phyloP scores from a whole-genome alignment of 768 basidiomycete genomes.

The Pisolithus tinctorius region DNA sequence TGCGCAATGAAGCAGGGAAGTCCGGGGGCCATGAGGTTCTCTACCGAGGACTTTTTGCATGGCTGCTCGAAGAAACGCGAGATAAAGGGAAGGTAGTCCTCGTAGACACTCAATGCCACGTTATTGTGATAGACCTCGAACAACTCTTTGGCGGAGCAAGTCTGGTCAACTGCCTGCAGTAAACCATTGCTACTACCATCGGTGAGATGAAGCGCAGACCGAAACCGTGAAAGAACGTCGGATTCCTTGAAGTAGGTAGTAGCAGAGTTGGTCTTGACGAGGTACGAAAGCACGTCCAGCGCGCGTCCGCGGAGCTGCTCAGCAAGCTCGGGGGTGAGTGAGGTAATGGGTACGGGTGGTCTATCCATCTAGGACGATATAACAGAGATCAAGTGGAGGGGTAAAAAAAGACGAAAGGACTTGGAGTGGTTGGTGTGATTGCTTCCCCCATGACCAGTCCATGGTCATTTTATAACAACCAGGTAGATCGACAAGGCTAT shows the following conservation, averaged over 20 bases:
- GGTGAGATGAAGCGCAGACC: background rate
- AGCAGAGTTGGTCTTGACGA: slow-evolving; percentile 14
- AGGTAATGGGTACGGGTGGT: slow-evolving; percentile 10
- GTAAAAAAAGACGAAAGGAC: too few relatives aligned
- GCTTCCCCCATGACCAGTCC: too few relatives aligned
- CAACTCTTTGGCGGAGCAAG: background rate
- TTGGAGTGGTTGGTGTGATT: too few relatives aligned
- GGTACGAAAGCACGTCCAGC: slow-evolving; percentile 16
- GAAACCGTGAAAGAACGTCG: slow-evolving; percentile 9
- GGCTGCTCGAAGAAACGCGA: slow-evolving; percentile 16
- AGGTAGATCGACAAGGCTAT: too few relatives aligned
- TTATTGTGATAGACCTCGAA: slow-evolving; percentile 9
- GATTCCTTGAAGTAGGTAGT: slow-evolving; percentile 14
- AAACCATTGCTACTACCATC: background rate
- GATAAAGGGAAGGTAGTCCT: slow-evolving; percentile 14
- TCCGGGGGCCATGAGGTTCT: slow-evolving; percentile 17
- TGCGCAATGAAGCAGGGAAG: slow-evolving; percentile 17
- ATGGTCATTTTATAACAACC: too few relatives aligned
- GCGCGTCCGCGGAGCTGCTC: slow-evolving; percentile 14
- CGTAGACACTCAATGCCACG: slow-evolving; percentile 12
- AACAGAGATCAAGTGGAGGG: too few relatives aligned
- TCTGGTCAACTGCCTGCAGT: background rate
- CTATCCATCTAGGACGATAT: slow-evolving; percentile 7
- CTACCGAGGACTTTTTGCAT: slow-evolving; percentile 11
- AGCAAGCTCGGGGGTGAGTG: slow-evolving; percentile 9